Base-by-base conservation (phyloP, 495 filamentous ascomycete species). In the Lepidopterella palustris region DNA sequence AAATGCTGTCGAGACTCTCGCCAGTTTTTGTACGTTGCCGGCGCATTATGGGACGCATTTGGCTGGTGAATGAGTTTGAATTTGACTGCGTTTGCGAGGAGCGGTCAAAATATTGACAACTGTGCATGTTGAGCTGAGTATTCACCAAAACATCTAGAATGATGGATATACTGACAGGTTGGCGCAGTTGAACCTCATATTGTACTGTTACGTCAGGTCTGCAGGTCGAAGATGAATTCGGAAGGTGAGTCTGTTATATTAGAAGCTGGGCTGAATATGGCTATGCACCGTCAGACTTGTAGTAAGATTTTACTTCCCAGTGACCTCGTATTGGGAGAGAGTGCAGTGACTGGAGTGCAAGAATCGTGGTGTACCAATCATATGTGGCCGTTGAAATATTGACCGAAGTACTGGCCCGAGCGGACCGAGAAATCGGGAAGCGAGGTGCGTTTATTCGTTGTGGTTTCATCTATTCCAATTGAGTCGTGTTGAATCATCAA, bases 391-490 rank as follows among this genome's bases (percentile, higher is more conserved):
- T 50, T 24, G 5, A 24, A 50, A 50, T 50, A 50, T 18, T 50
- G 47, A 24, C 47, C 20, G 47, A 50, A 10, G 2, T 42, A 18
- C 47, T 24, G 25, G 25, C 20, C 47, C 25, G 25, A 50, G 47
- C 47, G 20, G 47, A 50, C 47, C 47, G 47, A 50, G 5, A 15
- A n/a, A 50, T 50, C 47, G 47, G 47, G 47, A 50, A 50, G 47
- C 47, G 47, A 25, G 47, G 18, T 15, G 47, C 15, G 20, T 42
- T 25, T 50, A 15, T 25, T 25, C 24, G 47, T 50, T 24, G 25
- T 8, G 8, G 23, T 50, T 15, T 25, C 47, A 50, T 50, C 47
- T 50, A 27, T 4, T 26, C 15, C 47, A 50, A n/a, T n/a, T n/a
- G n/a, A n/a, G n/a, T n/a, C n/a, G 35, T 42, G 9, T 2, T 42